These are phyloP conservation scores for Thielaviopsis euricoi DNA, from an alignment of 2,329 filamentous ascomycete species.

Conservation along the genomic window DNA sequence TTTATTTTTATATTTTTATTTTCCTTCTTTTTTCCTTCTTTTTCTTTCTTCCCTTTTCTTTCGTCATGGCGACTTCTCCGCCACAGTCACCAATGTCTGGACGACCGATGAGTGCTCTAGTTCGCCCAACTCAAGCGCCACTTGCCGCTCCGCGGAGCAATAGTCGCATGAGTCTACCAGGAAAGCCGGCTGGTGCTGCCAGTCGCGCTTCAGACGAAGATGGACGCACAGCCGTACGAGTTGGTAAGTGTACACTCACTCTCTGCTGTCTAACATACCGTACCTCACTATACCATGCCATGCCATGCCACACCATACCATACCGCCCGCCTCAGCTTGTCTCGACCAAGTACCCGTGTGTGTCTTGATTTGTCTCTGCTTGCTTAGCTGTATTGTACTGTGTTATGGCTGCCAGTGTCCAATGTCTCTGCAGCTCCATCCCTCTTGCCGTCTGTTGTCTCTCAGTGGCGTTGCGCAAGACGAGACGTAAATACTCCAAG, in stretches of 20 bases:
- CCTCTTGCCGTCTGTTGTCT: background rate
- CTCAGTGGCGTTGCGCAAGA: background rate
- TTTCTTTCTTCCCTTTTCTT: background rate
- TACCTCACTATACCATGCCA: too few relatives aligned
- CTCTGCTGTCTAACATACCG: conserved; percentile 1
- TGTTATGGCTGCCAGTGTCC: background rate
- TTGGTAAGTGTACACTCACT: conserved; percentile 49
- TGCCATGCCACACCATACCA: too few relatives aligned
- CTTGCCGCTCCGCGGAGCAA: conserved; percentile 45
- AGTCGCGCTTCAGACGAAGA: conserved; percentile 85
- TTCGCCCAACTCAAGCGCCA: conserved; percentile 33
- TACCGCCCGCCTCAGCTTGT: too few relatives aligned
- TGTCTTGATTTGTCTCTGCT: background rate
- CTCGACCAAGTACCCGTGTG: background rate
- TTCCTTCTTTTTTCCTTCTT: background rate
- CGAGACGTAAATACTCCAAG: background rate
- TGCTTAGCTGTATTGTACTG: background rate
- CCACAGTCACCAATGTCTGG: conserved; percentile 48
- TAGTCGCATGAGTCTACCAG: conserved; percentile 72
- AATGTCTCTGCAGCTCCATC: background rate
- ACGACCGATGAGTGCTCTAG: conserved; percentile 68
- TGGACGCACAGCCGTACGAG: conserved; percentile 81
- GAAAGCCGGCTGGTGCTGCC: conserved; percentile 52
- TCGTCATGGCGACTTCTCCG: conserved; percentile 49
- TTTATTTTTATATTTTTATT: background rate